Evolutionary conservation across 257 asterid genomes (phyloP).

Genomic region (Fraxinus anomala): DNA sequence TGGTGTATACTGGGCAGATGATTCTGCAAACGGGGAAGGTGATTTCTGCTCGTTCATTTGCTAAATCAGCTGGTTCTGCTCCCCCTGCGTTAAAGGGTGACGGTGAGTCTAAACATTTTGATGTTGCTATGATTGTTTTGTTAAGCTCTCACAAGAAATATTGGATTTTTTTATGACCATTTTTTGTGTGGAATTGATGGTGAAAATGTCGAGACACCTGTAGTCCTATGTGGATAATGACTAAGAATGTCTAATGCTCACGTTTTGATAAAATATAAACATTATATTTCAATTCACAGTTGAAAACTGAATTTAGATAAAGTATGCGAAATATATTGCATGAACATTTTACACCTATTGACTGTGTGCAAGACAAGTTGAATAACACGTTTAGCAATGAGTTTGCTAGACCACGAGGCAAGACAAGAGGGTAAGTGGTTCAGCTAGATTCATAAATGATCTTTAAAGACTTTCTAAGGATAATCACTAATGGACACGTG

Average conservation of each 20-base stretch:
- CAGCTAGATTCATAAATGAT: neutral
- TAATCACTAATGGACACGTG: neutral
- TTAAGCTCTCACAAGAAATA: neutral
- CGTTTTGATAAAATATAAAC: neutral
- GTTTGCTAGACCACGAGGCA: neutral
- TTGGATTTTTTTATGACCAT: neutral
- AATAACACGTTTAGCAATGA: constrained; percentile 6
- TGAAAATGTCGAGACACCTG: constrained; percentile 8
- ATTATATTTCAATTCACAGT: neutral
- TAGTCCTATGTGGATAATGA: neutral
- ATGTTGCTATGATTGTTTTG: neutral
- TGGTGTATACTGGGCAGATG: constrained; percentile 52
- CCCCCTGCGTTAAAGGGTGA: constrained; percentile 74
- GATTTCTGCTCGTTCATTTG: constrained; percentile 67
- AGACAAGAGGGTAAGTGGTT: neutral
- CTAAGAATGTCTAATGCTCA: neutral
- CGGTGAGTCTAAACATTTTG: constrained; percentile 55
- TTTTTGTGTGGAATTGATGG: constrained; percentile 18
- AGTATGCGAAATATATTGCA: neutral
- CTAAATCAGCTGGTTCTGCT: constrained; percentile 68
- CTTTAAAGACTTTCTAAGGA: neutral
- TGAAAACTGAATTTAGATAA: neutral
- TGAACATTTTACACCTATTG: neutral
- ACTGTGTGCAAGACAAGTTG: neutral
- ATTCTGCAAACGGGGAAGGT: constrained; percentile 55